Conservation (phyloP, 192 early-diverging fungal genomes). For the Coemansia sp. region DNA sequence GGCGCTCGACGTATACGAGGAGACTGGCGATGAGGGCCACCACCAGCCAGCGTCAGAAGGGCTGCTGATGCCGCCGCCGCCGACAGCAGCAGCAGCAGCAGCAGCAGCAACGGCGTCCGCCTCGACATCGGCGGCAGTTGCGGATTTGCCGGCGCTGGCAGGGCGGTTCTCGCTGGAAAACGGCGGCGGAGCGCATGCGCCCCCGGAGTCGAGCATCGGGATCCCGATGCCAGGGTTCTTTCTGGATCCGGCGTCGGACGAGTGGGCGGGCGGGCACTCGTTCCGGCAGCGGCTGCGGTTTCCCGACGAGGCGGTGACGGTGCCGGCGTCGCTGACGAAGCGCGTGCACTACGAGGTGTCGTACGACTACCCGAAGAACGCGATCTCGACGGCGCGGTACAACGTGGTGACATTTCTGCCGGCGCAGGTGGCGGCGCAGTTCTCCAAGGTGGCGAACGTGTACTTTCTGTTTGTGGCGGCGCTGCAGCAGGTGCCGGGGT, state of each 20-base stretch:
- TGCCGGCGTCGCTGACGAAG: constrained; percentile 52
- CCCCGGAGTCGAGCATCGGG: constrained; percentile 27
- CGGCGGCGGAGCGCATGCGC: not conserved
- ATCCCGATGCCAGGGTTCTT: constrained; percentile 51
- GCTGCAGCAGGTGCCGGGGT: constrained; percentile 73
- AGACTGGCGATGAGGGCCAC: too few relatives aligned
- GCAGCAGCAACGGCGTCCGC: constrained; percentile 2
- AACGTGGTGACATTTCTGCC: constrained; percentile 82
- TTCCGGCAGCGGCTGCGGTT: constrained; percentile 44
- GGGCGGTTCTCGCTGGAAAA: not conserved
- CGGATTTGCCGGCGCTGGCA: not conserved
- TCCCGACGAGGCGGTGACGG: constrained; percentile 34
- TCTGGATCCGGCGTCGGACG: constrained; percentile 37
- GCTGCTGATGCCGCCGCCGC: too few relatives aligned
- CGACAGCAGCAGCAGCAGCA: constrained; percentile 13
- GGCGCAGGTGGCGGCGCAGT: constrained; percentile 95
- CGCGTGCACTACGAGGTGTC: constrained; percentile 53
- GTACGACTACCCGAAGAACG: constrained; percentile 51
- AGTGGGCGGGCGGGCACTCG: constrained; percentile 50
- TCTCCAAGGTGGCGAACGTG: constrained; percentile 89
- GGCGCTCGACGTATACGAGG: too few relatives aligned
- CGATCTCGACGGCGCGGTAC: constrained; percentile 78
- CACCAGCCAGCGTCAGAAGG: not conserved
- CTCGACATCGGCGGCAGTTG: not conserved
- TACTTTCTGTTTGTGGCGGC: constrained; percentile 90